Evolutionary conservation across 805 yeast species (phyloP).

Genomic region (Vanderwaltozyma verrucispora): DNA sequence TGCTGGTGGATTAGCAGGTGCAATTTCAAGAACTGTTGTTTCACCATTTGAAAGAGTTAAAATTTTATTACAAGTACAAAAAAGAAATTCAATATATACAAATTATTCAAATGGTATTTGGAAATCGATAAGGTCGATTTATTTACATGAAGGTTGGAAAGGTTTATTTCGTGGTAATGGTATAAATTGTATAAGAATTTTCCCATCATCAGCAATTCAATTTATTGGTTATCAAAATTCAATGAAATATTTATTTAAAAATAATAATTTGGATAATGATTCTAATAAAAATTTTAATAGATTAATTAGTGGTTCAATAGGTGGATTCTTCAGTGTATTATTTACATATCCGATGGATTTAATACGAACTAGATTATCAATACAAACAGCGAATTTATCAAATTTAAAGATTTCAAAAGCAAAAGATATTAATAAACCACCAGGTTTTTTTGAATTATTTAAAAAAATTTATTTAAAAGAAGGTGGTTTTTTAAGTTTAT

Average conservation of each 20-base stretch:
- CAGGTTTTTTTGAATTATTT: slow-evolving; percentile 57
- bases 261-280: slow-evolving; percentile 22
- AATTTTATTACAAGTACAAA: slow-evolving; percentile 84
- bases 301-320: slow-evolving; percentile 65
- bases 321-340: slow-evolving; percentile 70
- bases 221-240: slow-evolving; percentile 70
- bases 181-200: slow-evolving; percentile 76
- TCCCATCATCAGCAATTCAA: slow-evolving; percentile 93
- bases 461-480: slow-evolving; percentile 54
- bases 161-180: slow-evolving; percentile 90
- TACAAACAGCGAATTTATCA: slow-evolving; percentile 67
- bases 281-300: slow-evolving; percentile 38
- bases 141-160: slow-evolving; percentile 81
- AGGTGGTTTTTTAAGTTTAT: slow-evolving; percentile 73
- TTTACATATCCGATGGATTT: slow-evolving; percentile 90
- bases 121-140: slow-evolving; percentile 66
- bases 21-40: slow-evolving; percentile 78
- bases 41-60: slow-evolving; percentile 94
- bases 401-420: slow-evolving; percentile 36
- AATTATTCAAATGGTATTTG: slow-evolving; percentile 58
- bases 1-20: slow-evolving; percentile 74
- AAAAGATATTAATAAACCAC: slow-evolving; percentile 37
- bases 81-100: slow-evolving; percentile 22
- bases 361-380: slow-evolving; percentile 78
- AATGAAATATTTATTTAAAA: slow-evolving; percentile 33